Base-by-base conservation (phyloP, 306 rosid genomes). In the Senna siamea region DNA sequence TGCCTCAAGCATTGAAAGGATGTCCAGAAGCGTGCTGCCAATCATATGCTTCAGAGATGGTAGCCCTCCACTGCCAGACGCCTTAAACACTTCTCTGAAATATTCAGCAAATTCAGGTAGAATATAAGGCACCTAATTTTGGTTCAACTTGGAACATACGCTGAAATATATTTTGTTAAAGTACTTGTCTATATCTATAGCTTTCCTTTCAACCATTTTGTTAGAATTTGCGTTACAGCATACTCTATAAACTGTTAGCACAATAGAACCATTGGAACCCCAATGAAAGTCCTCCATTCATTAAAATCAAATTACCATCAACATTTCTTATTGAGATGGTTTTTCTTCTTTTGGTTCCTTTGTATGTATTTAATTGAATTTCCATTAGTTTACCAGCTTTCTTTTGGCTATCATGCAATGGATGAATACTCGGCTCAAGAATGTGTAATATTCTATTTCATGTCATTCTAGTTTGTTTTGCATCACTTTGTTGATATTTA, bases 41-140 rank as follows among this genome's bases (percentile, higher is more conserved):
- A 51, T 89, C 79, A 85, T 92, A 84, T 92, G 97, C 83, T 85
- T 92, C 77, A 86, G 96, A 80, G 85, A 81, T 83, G 97, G 97
- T 70, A 84, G 96, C 63, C 97, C 85, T 43, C 97, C 97, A 15
- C 81, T 89, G 54, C 89, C 97, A 0, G 96, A 89, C 71, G 79
- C 76, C 73, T 79, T 73, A 9, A 84, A 84, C 80, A 84, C 73
- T 74, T 84, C 91, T 50, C 34, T 83, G 48, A 81, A 71, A 47
- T 83, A 84, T 75, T 81, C 86, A 26, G 83, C 88, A 43, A 54
- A n/a, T 65, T 83, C 79, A 37, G 90, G 85, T 79, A 72, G 12
- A 26, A n/a, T n/a, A n/a, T n/a, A 38, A 63, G 38, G 53, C 37
- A 35, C 44, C 51, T 41, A 7, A 54, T 26, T 6, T 34, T 26